Evolutionary conservation across 257 asterid genomes (phyloP), one percentile per base, ranked within the genome.

Genomic region (Primulina huaijiensis): DNA sequence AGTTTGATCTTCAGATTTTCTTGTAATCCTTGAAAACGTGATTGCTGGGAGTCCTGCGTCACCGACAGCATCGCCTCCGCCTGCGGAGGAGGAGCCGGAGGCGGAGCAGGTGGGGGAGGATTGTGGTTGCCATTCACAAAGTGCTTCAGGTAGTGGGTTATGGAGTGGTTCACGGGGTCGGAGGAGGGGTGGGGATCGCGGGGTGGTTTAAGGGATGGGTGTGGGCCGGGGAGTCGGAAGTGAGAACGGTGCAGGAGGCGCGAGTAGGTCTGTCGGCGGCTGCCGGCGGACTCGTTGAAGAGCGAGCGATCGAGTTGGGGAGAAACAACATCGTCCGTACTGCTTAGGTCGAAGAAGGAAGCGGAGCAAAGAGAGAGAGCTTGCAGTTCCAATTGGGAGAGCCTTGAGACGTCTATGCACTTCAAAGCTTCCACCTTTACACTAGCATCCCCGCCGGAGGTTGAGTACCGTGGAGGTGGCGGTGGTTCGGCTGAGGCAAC

Each of bases 251-350:
- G 93, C 65, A 77, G 95, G 79, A 84, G 81, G 66, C 87, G 89
- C 35, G 97, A 86, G 68, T 86, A 90, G 55, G 91, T 89, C 79
- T 90, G 98, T 33, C 96, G 90, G 71, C 94, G 93, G 78, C 95
- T 84, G 5, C 95, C 94, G 72, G 96, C 82, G 73, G 99, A 93
- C 81, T 88, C 96, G 74, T 92, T 90, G 86, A 92, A 88, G 29
- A 88, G 62, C 10, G 96, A 70, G 27, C 94, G 97, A 71, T 92
- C 95, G 56, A 90, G 75, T 55, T 79, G 83, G 1, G 94, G 95
- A 8, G 76, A 14, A 6, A 90, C 90, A 70, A 78, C 77, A 75
- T 88, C 96, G 75, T 87, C 89, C 8, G 79, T 62, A 12, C 77
- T 79, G 16, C 76, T 78, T 20, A 80, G 79, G 73, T 83, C 82